Evolutionary conservation across 306 rosid species (phyloP).

Genomic region (Vigna nakashimae): DNA sequence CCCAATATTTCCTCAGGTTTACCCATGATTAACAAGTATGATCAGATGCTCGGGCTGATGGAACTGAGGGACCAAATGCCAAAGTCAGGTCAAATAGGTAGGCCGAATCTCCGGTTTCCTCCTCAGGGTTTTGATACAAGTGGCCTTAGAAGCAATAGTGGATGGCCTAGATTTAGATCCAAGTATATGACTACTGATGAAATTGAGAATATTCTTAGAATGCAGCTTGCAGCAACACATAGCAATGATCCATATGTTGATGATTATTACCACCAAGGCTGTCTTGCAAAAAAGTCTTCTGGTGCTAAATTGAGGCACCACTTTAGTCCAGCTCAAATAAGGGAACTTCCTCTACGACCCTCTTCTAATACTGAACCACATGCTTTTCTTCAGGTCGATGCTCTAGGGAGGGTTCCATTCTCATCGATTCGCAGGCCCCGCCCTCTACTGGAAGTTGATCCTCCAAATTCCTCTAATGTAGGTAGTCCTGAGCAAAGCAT

Average conservation of each 20-base stretch:
- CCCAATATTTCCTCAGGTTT: slow-evolving; percentile 67
- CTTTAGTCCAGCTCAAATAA: slow-evolving; percentile 83
- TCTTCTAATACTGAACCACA: slow-evolving; percentile 87
- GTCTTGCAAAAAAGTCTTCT: slow-evolving; percentile 80
- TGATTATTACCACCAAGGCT: slow-evolving; percentile 94
- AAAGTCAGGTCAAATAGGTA: slow-evolving; percentile 62
- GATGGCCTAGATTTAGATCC: slow-evolving; percentile 86
- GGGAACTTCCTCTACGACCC: slow-evolving; percentile 85
- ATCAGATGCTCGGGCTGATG: slow-evolving; percentile 77
- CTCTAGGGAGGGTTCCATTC: slow-evolving; percentile 97
- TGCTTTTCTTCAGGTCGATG: slow-evolving; percentile 99
- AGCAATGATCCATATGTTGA: slow-evolving; percentile 98
- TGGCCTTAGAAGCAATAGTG: slow-evolving; percentile 61
- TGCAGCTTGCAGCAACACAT: slow-evolving; percentile 96
- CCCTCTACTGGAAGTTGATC: slow-evolving; percentile 96
- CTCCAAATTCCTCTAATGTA: slow-evolving; percentile 67
- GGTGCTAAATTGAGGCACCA: slow-evolving; percentile 90
- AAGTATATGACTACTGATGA: slow-evolving; percentile 89
- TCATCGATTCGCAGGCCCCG: slow-evolving; percentile 99
- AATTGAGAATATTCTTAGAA: slow-evolving; percentile 84
- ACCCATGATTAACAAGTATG: slow-evolving; percentile 72
- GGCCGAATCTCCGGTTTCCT: slow-evolving; percentile 62
- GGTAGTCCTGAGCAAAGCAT: slow-evolving; percentile 68
- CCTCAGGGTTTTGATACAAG: slow-evolving; percentile 71
- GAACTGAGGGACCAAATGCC: slow-evolving; percentile 87